phyloP scores from a whole-genome alignment of 371 early-diverging fungal genomes.

The Mucor sp. region DNA sequence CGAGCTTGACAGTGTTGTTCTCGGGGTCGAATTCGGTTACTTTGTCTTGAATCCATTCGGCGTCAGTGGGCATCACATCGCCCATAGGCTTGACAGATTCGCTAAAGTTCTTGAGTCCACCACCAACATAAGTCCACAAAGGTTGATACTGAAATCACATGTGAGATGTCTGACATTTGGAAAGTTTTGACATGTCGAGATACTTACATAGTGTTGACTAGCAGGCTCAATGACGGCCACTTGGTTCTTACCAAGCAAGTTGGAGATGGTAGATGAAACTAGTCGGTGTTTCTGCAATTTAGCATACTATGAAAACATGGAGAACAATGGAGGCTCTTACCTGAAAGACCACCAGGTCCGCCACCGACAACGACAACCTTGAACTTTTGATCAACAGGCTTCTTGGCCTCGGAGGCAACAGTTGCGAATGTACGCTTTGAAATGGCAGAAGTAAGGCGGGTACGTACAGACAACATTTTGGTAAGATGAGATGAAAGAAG shows the following conservation, averaged over 20 bases:
- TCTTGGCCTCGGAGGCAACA: conserved; percentile 22
- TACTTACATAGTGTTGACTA: conserved; percentile 71
- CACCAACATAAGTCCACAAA: conserved; percentile 89
- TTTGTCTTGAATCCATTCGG: conserved; percentile 77
- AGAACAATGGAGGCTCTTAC: conserved; percentile 27
- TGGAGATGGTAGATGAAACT: conserved; percentile 67
- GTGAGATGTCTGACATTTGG: background rate
- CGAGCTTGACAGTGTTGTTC: conserved; percentile 65
- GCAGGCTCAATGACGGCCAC: conserved; percentile 86
- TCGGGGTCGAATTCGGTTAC: conserved; percentile 74
- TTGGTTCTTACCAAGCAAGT: conserved; percentile 64
- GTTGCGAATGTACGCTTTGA: conserved; percentile 38
- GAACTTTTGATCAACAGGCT: conserved; percentile 46
- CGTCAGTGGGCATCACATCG: conserved; percentile 70
- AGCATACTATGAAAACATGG: background rate
- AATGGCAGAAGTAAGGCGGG: conserved; percentile 21
- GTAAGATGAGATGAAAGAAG: conserved; percentile 3
- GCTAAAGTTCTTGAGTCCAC: conserved; percentile 77
- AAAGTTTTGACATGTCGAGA: background rate
- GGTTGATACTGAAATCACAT: conserved; percentile 73
- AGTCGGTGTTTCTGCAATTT: background rate
- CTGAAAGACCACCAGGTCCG: conserved; percentile 67
- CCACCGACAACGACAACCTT: conserved; percentile 70
- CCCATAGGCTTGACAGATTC: conserved; percentile 72
- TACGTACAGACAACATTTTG: conserved; percentile 28